phyloP scores from a whole-genome alignment of 2,329 filamentous ascomycete genomes.

The Ophiostoma tasmaniense region DNA sequence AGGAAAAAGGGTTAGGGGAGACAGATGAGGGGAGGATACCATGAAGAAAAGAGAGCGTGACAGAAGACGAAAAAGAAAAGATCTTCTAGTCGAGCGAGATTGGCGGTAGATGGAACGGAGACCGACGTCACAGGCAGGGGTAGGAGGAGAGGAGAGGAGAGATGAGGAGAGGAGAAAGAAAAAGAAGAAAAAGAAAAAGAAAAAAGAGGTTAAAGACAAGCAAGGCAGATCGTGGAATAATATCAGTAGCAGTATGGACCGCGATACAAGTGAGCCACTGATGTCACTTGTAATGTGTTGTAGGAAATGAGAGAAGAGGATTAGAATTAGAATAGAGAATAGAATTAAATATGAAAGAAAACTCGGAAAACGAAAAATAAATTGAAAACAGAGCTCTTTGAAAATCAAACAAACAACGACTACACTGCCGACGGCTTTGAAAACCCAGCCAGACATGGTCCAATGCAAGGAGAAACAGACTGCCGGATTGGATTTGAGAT shows the following conservation, averaged over 20 bases:
- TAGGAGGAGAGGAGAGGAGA: not conserved
- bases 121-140: constrained; percentile 5
- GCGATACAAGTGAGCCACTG: no score
- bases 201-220: not conserved
- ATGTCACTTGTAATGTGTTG: not conserved
- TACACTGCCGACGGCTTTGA: not conserved
- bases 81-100: not conserved
- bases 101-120: constrained; percentile 4
- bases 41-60: not conserved
- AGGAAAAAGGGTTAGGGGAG: not conserved
- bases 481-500: not conserved
- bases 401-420: not conserved
- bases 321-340: not conserved
- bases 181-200: not conserved
- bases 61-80: not conserved
- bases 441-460: not conserved
- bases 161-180: not conserved
- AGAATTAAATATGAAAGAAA: not conserved
- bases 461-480: not conserved
- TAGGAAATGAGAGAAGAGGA: not conserved
- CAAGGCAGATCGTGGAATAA: not conserved
- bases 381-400: not conserved
- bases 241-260: no score
- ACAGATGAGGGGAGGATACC: not conserved
- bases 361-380: not conserved